Evolutionary conservation across 1,139 yeast genomes (phyloP).

Genomic region (Debaryomyces robertsiae): DNA sequence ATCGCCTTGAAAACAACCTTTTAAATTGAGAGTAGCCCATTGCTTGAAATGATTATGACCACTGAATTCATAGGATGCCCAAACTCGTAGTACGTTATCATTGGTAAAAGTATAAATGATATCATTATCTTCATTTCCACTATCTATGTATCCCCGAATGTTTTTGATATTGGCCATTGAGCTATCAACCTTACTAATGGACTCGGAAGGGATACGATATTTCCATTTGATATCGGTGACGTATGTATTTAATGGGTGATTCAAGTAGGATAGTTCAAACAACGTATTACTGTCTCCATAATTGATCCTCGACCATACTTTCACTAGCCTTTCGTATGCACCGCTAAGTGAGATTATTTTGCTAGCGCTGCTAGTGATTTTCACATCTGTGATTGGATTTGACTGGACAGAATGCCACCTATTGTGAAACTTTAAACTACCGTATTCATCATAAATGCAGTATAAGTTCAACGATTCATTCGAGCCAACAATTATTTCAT

Average conservation of each 20-base stretch:
- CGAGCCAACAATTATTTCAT: constrained; percentile 67
- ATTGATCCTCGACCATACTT: constrained; percentile 77
- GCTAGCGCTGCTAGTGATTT: constrained; percentile 65
- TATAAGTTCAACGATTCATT: constrained; percentile 52
- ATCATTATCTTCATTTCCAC: constrained; percentile 36
- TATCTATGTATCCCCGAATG: constrained; percentile 37
- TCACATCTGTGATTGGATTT: constrained; percentile 54
- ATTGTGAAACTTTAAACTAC: constrained; percentile 32
- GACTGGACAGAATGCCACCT: constrained; percentile 63
- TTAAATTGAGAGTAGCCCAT: constrained; percentile 60
- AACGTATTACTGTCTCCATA: constrained; percentile 67
- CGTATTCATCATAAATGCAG: constrained; percentile 51
- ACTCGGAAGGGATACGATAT: constrained; percentile 16
- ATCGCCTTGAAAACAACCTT: constrained; percentile 22
- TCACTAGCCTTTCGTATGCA: constrained; percentile 63
- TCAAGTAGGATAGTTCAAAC: constrained; percentile 70
- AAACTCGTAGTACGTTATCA: constrained; percentile 61
- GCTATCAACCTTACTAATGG: constrained; percentile 22
- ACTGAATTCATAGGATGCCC: constrained; percentile 71
- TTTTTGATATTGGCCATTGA: constrained; percentile 45
- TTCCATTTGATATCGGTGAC: constrained; percentile 64
- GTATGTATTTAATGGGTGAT: constrained; percentile 54
- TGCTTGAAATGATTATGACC: constrained; percentile 58
- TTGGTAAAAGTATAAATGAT: constrained; percentile 62
- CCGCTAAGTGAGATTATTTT: constrained; percentile 64